Percentiles rank a stretch among this genome's conserved stretches.
phyloP scores from a whole-genome alignment of 2,329 filamentous ascomycete genomes.

The Microsporum audouinii region DNA sequence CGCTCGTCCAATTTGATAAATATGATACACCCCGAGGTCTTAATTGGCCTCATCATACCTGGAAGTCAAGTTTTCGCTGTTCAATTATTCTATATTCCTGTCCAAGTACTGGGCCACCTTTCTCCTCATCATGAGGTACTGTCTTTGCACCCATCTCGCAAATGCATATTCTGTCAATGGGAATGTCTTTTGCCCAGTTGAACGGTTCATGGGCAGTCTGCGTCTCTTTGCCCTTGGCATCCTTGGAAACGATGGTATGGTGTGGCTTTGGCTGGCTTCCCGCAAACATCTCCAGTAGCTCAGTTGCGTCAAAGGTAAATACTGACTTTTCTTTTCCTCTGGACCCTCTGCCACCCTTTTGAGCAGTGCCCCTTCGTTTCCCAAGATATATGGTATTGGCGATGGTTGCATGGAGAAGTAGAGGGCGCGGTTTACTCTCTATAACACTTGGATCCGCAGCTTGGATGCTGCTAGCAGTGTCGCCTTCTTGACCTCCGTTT shows the following conservation, averaged over 20 bases:
- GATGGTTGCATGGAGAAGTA: constrained; percentile 74
- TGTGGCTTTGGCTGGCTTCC: constrained; percentile 11
- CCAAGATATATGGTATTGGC: constrained; percentile 67
- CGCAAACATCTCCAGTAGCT: constrained; percentile 23
- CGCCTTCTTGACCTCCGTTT: constrained; percentile 7
- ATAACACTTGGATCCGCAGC: background rate
- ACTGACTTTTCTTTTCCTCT: constrained; percentile 14
- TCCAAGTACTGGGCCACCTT: constrained; percentile 37
- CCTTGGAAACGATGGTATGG: background rate
- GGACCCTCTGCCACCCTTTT: constrained; percentile 5
- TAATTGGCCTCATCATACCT: background rate
- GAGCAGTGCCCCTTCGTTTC: background rate
- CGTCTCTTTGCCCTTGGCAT: background rate
- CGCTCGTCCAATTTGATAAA: background rate
- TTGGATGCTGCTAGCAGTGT: background rate
- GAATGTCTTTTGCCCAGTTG: constrained; percentile 58
- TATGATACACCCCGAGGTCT: too few species aligned
- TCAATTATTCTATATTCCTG: constrained; percentile 44
- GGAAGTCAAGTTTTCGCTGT: constrained; percentile 22
- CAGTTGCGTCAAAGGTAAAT: constrained; percentile 40
- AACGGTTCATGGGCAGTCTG: constrained; percentile 33
- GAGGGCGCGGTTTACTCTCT: constrained; percentile 35
- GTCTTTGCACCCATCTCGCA: constrained; percentile 81
- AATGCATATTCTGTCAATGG: constrained; percentile 60
- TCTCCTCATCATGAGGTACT: constrained; percentile 32